A percentile compares a stretch with the other conserved stretches of the same genome.
Evolutionary conservation across 257 asterid genomes (phyloP).

Genomic region (Capsicum rhomboideum): DNA sequence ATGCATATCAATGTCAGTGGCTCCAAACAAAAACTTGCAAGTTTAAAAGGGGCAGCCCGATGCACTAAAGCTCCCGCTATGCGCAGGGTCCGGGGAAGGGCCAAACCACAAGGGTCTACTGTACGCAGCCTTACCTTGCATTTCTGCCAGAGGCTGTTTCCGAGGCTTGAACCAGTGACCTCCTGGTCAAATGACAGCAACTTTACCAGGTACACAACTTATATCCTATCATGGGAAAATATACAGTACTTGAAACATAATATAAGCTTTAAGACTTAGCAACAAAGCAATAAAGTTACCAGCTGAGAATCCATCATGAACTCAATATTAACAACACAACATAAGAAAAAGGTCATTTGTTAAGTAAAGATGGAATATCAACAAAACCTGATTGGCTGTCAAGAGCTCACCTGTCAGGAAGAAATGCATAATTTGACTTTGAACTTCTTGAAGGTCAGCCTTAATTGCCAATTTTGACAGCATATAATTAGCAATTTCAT

Average conservation of each 20-base stretch:
- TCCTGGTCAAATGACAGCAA: too few species aligned
- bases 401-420: slow-evolving; percentile 54
- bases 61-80: too few species aligned
- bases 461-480: slow-evolving; percentile 48
- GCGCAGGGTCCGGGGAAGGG: too few species aligned
- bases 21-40: neutral
- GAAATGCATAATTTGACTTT: slow-evolving; percentile 47
- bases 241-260: neutral
- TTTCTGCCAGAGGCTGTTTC: too few species aligned
- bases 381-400: neutral
- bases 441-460: slow-evolving; percentile 60
- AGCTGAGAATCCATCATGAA: neutral
- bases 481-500: slow-evolving; percentile 53
- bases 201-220: too few species aligned
- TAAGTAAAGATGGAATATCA: neutral
- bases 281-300: neutral
- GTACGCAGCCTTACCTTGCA: too few species aligned
- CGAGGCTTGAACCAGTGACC: too few species aligned
- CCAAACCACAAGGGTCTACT: too few species aligned
- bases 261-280: too few species aligned
- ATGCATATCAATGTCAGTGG: neutral
- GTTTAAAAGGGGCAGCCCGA: too few species aligned
- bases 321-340: neutral
- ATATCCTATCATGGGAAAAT: neutral
- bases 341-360: neutral